phyloP scores from a whole-genome alignment of 164 flowering plant species.

The Chimonanthus praecox region DNA sequence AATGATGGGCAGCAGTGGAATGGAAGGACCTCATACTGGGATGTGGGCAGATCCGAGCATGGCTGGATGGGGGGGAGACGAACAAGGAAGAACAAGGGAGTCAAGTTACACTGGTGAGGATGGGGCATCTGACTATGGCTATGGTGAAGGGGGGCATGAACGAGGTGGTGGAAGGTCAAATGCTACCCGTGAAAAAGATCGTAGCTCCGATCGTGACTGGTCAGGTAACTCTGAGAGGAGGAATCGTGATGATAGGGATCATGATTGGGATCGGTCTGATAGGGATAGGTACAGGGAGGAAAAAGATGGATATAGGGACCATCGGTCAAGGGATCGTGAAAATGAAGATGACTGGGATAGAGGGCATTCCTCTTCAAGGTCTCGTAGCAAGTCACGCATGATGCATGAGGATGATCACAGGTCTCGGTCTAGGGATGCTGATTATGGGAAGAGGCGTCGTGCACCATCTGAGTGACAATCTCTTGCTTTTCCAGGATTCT shows the following conservation, averaged over 20 bases:
- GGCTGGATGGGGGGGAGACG: constrained; percentile 61
- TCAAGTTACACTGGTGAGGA: constrained; percentile 72
- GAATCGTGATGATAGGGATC: constrained; percentile 57
- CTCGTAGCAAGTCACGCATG: constrained; percentile 62
- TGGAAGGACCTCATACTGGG: constrained; percentile 59
- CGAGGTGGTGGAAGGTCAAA: constrained; percentile 42
- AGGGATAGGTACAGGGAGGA: constrained; percentile 12
- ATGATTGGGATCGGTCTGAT: constrained; percentile 54
- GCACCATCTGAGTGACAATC: constrained; percentile 52
- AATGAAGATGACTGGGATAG: constrained; percentile 71
- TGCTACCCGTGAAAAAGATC: constrained; percentile 58
- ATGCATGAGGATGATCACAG: constrained; percentile 61
- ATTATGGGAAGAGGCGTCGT: constrained; percentile 81
- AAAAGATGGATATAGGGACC: constrained; percentile 19
- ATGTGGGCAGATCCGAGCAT: constrained; percentile 65
- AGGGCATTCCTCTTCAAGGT: constrained; percentile 65
- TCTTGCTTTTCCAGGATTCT: constrained; percentile 9
- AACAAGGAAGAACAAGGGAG: constrained; percentile 49
- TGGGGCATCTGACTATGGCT: constrained; percentile 61
- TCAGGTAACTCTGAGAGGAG: constrained; percentile 48
- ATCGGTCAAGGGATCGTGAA: constrained; percentile 45
- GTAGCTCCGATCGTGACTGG: constrained; percentile 59
- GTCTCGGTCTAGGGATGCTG: constrained; percentile 74
- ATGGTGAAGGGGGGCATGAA: constrained; percentile 55
- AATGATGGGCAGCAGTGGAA: constrained; percentile 57